phyloP scores from a whole-genome alignment of 2,329 filamentous ascomycete species.

The Alternaria metachromatica region DNA sequence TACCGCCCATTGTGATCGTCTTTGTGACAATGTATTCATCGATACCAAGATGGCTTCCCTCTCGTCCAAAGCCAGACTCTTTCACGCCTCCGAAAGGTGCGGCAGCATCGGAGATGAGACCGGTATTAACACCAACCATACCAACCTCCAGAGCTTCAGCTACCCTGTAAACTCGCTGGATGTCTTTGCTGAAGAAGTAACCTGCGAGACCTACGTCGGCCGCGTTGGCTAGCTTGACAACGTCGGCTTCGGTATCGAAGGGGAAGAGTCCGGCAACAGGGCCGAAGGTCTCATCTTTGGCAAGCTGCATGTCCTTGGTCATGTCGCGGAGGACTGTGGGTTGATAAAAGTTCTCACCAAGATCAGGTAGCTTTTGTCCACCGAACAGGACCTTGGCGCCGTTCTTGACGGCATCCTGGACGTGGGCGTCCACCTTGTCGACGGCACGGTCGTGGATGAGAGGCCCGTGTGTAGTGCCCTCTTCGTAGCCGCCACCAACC shows the following conservation, averaged over 20 bases:
- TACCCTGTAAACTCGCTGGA: slow-evolving; percentile 65
- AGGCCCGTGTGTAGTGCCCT: slow-evolving; percentile 77
- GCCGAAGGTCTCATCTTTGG: slow-evolving; percentile 91
- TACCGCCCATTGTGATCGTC: slow-evolving; percentile 65
- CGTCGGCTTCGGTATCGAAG: slow-evolving; percentile 88
- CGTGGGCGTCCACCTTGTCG: slow-evolving; percentile 46
- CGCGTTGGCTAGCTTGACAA: slow-evolving; percentile 80
- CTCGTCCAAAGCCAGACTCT: slow-evolving; percentile 59
- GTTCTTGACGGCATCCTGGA: slow-evolving; percentile 43
- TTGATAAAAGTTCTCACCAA: slow-evolving; percentile 87
- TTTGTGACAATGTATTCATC: slow-evolving; percentile 58
- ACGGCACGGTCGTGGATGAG: slow-evolving; percentile 82
- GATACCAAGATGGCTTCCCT: slow-evolving; percentile 59
- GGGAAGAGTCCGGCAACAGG: slow-evolving; percentile 89
- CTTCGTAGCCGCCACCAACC: slow-evolving; percentile 75
- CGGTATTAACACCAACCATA: slow-evolving; percentile 74
- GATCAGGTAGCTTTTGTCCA: slow-evolving; percentile 73
- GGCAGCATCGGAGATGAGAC: slow-evolving; percentile 57
- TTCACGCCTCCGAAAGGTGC: slow-evolving; percentile 58
- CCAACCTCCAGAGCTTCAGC: slow-evolving; percentile 77
- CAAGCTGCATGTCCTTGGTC: slow-evolving; percentile 83
- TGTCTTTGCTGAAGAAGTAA: slow-evolving; percentile 82
- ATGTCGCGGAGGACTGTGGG: slow-evolving; percentile 89
- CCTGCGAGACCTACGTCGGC: slow-evolving; percentile 88
- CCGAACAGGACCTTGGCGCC: slow-evolving; percentile 46